phyloP scores from a whole-genome alignment of 1,284 basidiomycete genomes.

The Boletellus deceptivus region DNA sequence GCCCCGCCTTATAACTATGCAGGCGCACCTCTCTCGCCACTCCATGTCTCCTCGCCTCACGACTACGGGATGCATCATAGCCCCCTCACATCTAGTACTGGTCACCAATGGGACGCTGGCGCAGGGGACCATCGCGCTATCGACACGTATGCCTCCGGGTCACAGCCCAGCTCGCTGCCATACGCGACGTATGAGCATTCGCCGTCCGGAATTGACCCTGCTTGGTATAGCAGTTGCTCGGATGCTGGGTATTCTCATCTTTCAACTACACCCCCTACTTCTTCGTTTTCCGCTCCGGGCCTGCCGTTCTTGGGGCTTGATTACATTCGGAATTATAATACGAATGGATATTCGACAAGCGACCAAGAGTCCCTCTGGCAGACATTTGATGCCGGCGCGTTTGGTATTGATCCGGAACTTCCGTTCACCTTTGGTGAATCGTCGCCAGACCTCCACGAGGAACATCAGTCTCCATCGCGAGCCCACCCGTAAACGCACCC shows the following conservation, averaged over 20 bases:
- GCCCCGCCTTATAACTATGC: conserved; percentile 40
- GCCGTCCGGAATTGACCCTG: conserved; percentile 46
- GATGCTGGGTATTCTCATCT: conserved; percentile 44
- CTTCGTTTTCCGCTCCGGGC: conserved; percentile 64
- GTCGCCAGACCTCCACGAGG: conserved; percentile 31
- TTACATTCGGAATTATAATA: conserved; percentile 70
- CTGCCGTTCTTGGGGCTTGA: conserved; percentile 78
- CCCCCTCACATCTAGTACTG: conserved; percentile 36
- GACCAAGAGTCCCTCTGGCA: conserved; percentile 73
- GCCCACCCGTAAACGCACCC: conserved; percentile 16
- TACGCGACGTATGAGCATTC: conserved; percentile 41
- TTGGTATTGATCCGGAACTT: conserved; percentile 71
- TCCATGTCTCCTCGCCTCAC: conserved; percentile 48
- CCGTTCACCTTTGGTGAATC: conserved; percentile 56
- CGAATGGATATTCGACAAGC: conserved; percentile 40
- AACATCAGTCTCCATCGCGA: conserved; percentile 27
- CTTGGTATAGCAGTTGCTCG: conserved; percentile 43
- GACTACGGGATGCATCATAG: conserved; percentile 53
- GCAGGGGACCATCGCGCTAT: conserved; percentile 37
- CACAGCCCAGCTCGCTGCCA: conserved; percentile 37
- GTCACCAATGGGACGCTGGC: conserved; percentile 46
- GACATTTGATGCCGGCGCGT: conserved; percentile 67
- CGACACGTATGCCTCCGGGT: conserved; percentile 43
- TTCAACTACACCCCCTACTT: conserved; percentile 54
- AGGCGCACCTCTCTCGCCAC: conserved; percentile 48